Evolutionary conservation across 495 filamentous ascomycete species (phyloP), one percentile per base, ranked within the genome.

Genomic region (Parmelia sp.): DNA sequence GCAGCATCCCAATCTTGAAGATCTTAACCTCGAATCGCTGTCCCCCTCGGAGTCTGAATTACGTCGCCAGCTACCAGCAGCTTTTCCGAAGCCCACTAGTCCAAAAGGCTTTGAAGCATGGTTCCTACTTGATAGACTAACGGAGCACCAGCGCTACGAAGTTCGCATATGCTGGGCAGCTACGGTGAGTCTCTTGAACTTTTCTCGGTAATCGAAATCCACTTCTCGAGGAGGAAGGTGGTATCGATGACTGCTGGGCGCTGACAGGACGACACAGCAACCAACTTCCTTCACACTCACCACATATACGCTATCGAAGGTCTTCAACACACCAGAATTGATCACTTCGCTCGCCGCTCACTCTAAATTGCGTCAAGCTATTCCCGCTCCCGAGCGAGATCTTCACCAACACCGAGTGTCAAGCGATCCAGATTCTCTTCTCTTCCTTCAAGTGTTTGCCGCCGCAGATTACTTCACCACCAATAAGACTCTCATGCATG

Each of bases 131-230:
- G 83, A 91, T 61, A 76, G 83, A n/a, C 80, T 98, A 58, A 80
- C 74, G 25, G 80, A 84, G 25, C 82, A 85, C 14, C 88, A 88
- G 70, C 84, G 92, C 65, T 96, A 97, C 78, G 94, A 98, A 78
- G 84, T 96, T 39, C 84, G 94, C 29, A 80, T 97, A 65, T 98
- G 94, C 76, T 98, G 94, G 94, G 79, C 89, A 66, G 94, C 94
- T 51, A 95, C 87, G 37, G 93, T 96, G 83, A 75, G 88, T 81
- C 27, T 33, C 21, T 55, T 33, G 17, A 55, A 6, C 29, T 25
- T 3, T 7, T 21, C 2, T 0, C 8, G 0, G 29, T 33, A 6
- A 9, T 33, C 6, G 29, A n/a, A 55, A 10, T 33, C 27, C 33
- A 23, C 35, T 62, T 57, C 15, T 10, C 0, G 3, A 33, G 15